Evolutionary conservation across 495 filamentous ascomycete genomes (phyloP).

Genomic region (Tuber magnatum): DNA sequence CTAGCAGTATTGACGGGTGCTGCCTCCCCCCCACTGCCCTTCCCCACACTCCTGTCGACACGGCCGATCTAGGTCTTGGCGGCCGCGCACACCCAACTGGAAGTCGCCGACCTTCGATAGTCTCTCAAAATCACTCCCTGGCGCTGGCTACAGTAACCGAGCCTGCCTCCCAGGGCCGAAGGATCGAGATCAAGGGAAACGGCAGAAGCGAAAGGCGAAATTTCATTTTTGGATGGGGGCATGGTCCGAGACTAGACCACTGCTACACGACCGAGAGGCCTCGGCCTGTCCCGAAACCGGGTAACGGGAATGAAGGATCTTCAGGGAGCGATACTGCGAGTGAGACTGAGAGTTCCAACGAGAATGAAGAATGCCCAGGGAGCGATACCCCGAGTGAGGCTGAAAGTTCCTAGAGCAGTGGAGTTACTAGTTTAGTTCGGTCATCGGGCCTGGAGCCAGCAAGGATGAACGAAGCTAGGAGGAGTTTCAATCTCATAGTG

Average conservation of each 20-base stretch:
- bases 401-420: background rate
- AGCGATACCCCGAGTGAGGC: background rate
- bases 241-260: no score
- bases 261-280: no score
- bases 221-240: no score
- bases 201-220: background rate
- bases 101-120: background rate
- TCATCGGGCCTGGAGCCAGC: background rate
- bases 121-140: background rate
- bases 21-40: background rate
- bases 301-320: background rate
- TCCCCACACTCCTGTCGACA: background rate
- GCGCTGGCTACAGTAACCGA: background rate
- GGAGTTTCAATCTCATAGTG: background rate
- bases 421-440: background rate
- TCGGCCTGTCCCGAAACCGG: background rate
- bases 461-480: background rate
- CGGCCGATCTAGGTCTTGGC: background rate
- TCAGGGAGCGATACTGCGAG: background rate
- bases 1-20: background rate
- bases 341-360: background rate
- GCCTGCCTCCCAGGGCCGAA: background rate
- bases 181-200: background rate
- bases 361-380: background rate
- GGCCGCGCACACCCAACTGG: background rate